A percentile compares a stretch with the other conserved stretches of the same genome.
Evolutionary conservation across 257 asterid species (phyloP).

Genomic region (Capsicum rhomboideum): DNA sequence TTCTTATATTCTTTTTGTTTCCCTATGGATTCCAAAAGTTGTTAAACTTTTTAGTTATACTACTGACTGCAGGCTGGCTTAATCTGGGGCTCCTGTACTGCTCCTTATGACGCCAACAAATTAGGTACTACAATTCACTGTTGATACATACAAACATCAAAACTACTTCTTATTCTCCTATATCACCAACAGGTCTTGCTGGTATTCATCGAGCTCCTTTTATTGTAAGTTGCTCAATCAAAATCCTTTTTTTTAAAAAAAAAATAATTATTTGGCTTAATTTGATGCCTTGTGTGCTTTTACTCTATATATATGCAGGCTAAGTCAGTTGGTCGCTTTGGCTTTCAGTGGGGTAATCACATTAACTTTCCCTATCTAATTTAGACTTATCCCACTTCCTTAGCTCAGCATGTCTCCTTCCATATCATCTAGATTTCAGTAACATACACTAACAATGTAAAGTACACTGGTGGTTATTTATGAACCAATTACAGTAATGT

Average conservation of each 20-base stretch:
- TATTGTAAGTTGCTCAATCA: conserved; percentile 35
- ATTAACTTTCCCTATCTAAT: not conserved
- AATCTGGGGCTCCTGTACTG: conserved; percentile 77
- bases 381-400: not conserved
- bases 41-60: not conserved
- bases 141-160: not conserved
- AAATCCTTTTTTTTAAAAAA: no score
- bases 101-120: conserved; percentile 54
- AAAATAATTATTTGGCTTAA: not conserved
- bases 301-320: conserved; percentile 35
- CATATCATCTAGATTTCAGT: not conserved
- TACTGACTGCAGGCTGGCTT: conserved; percentile 77
- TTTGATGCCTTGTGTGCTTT: not conserved
- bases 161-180: not conserved
- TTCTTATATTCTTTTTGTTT: not conserved
- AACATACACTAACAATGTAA: not conserved
- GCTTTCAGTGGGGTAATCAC: conserved; percentile 60
- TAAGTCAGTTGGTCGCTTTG: conserved; percentile 43
- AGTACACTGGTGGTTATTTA: not conserved
- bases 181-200: conserved; percentile 40
- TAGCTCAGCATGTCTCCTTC: not conserved
- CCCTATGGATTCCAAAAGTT: not conserved
- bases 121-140: conserved; percentile 18
- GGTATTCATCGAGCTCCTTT: conserved; percentile 45
- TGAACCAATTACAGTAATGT: not conserved